Evolutionary conservation across 129 eudicot species (phyloP), one percentile per base, ranked within the genome.

Genomic region (Ambrosia trifida): DNA sequence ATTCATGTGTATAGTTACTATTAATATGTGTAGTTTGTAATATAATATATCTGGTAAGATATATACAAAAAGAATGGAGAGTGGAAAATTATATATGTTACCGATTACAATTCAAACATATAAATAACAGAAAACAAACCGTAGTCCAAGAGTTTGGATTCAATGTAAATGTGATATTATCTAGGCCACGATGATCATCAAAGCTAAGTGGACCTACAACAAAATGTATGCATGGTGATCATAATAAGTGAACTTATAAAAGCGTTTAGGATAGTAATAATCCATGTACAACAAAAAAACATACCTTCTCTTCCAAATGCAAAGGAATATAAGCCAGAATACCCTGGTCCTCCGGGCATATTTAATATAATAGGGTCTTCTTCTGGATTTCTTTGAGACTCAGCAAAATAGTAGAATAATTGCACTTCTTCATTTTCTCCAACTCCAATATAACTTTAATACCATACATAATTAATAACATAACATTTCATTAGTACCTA

Each of bases 161-260:
- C 60, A 53, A 53, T 19, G 60, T 53, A 8, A 53, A 12, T 0
- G 32, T 53, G 31, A 53, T 53, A 53, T 19, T 19, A 53, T 53
- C 44, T 5, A 0, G 44, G 9, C 44, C 44, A 40, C 6, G 10
- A 2, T 40, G 32, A 53, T 53, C 60, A 5, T 19, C 19, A 12
- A 53, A 53, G 33, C 60, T 53, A 53, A 53, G 60, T 8, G 60
- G 60, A 53, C 60, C 60, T 53, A 53, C 60, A 53, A 53, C 60
- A 53, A 53, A 18, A 19, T 8, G 8, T 6, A 53, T 53, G 28
- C 31, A 17, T 0, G 0, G 18, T 38, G 1, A 36, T 36, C 41
- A 36, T 36, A 36, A 36, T 36, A 36, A 6, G 41, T 36, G 1
- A 3, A 3, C 28, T 24, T 24, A 24, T 1, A 24, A 24, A 24